Percentiles rank a stretch among this genome's conserved stretches.
These are phyloP conservation scores for Beauveria bassiana DNA, from an alignment of 2,329 filamentous ascomycete genomes.

Conservation along the genomic window DNA sequence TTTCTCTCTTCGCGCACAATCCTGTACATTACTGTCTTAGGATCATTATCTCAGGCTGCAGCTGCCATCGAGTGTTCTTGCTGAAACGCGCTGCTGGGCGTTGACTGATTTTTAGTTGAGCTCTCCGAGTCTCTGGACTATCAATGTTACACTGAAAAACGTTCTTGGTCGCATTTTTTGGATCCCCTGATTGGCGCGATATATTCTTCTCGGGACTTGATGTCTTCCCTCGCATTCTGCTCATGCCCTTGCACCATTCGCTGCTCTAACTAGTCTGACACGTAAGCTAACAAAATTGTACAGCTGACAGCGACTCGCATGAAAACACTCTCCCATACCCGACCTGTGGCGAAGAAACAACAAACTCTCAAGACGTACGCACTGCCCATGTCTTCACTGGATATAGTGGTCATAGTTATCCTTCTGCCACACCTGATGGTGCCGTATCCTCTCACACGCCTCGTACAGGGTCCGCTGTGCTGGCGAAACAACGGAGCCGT, in stretches of 20 bases:
- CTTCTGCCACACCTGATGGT: slow-evolving; percentile 39
- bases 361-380: slow-evolving; percentile 47
- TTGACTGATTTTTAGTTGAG: slow-evolving; percentile 7
- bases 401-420: slow-evolving; percentile 55
- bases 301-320: neutral
- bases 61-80: slow-evolving; percentile 28
- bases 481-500: slow-evolving; percentile 42
- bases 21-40: slow-evolving; percentile 49
- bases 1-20: slow-evolving; percentile 23
- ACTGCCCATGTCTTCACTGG: slow-evolving; percentile 67
- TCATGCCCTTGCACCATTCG: neutral
- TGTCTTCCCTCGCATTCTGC: neutral
- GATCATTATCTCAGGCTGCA: slow-evolving; percentile 35
- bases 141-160: slow-evolving; percentile 8
- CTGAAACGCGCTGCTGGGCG: slow-evolving; percentile 19
- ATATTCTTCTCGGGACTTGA: neutral
- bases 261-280: neutral
- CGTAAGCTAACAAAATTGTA: slow-evolving; percentile 1
- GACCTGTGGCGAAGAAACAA: neutral
- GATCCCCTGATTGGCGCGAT: neutral
- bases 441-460: slow-evolving; percentile 56
- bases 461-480: slow-evolving; percentile 21
- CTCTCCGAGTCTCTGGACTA: slow-evolving; percentile 6
- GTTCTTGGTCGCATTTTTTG: neutral
- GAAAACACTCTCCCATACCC: neutral